Conservation (phyloP, 2,329 filamentous ascomycete genomes). For the Aureobasidium sp. region DNA sequence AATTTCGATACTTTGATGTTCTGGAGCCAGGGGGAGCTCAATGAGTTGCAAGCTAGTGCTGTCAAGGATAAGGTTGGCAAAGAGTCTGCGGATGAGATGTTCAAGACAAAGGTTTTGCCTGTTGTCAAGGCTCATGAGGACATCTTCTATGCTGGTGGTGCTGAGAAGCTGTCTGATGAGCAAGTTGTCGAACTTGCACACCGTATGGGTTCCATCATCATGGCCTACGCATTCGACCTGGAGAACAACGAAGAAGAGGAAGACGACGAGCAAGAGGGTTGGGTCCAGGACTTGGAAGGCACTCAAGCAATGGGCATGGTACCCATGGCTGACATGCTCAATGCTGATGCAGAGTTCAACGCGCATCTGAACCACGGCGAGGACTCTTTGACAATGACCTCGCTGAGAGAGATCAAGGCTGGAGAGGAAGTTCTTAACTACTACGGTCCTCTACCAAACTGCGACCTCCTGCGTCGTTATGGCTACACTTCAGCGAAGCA, state of each 20-base stretch:
- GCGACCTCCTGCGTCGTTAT: slow-evolving; percentile 74
- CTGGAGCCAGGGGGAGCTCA: slow-evolving; percentile 65
- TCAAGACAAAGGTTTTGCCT: slow-evolving; percentile 50
- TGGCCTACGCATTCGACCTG: slow-evolving; percentile 89
- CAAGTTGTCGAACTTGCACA: slow-evolving; percentile 55
- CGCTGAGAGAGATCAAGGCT: slow-evolving; percentile 57
- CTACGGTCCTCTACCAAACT: slow-evolving; percentile 75
- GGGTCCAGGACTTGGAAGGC: slow-evolving; percentile 39
- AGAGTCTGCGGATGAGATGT: slow-evolving; percentile 60
- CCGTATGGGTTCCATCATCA: slow-evolving; percentile 77
- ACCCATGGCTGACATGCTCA: slow-evolving; percentile 81
- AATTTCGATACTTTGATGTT: slow-evolving; percentile 84
- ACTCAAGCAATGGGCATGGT: slow-evolving; percentile 69
- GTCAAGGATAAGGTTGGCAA: slow-evolving; percentile 71
- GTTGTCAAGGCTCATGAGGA: slow-evolving; percentile 47
- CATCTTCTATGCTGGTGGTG: slow-evolving; percentile 36
- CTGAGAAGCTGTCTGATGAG: slow-evolving; percentile 33
- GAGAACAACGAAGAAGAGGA: slow-evolving; percentile 44
- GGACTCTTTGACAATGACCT: slow-evolving; percentile 58
- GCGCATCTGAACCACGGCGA: slow-evolving; percentile 56
- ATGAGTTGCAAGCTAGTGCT: slow-evolving; percentile 66
- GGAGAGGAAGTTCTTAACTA: slow-evolving; percentile 82
- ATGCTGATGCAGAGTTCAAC: slow-evolving; percentile 74
- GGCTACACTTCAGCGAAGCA: slow-evolving; percentile 80
- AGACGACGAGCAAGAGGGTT: slow-evolving; percentile 48